Conservation (phyloP, 495 filamentous ascomycete genomes). For the Neurospora sp. region DNA sequence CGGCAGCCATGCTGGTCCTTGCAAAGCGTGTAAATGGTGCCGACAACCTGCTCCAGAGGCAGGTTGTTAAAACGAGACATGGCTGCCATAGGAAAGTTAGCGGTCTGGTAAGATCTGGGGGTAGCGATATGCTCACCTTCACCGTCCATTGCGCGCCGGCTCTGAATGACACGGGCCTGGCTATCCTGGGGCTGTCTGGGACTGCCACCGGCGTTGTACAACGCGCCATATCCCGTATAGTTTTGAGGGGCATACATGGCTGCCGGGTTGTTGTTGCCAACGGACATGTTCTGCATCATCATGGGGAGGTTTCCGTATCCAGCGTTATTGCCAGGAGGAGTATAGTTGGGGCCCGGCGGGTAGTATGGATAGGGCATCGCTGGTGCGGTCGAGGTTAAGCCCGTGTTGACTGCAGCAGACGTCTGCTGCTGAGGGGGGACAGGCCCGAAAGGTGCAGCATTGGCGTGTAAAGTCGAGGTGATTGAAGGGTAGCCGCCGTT, state of each 20-base stretch:
- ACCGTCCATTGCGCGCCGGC: slow-evolving; percentile 53
- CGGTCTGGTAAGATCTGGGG: neutral
- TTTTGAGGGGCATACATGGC: slow-evolving; percentile 37
- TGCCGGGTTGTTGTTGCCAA: slow-evolving; percentile 31
- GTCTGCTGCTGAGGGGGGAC: slow-evolving; percentile 26
- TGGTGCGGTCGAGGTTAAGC: slow-evolving; percentile 24
- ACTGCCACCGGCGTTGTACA: slow-evolving; percentile 30
- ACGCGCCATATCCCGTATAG: slow-evolving; percentile 33
- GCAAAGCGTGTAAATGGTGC: slow-evolving; percentile 77
- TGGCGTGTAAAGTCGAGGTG: slow-evolving; percentile 65
- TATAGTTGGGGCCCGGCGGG: slow-evolving; percentile 31
- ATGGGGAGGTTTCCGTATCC: slow-evolving; percentile 42
- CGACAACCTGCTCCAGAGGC: slow-evolving; percentile 64
- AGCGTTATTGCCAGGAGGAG: slow-evolving; percentile 10
- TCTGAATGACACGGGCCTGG: slow-evolving; percentile 60
- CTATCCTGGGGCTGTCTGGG: slow-evolving; percentile 41
- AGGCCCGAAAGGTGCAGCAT: slow-evolving; percentile 60
- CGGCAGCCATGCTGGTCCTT: slow-evolving; percentile 97
- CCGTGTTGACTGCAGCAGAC: slow-evolving; percentile 20
- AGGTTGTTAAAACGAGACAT: slow-evolving; percentile 66
- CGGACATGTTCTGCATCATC: slow-evolving; percentile 50
- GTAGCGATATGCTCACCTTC: slow-evolving; percentile 38
- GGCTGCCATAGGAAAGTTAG: slow-evolving; percentile 24
- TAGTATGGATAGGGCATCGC: slow-evolving; percentile 28
- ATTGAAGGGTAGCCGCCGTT: slow-evolving; percentile 41